phyloP scores from a whole-genome alignment of 2,329 filamentous ascomycete species.

The Cladophialophora bantiana region DNA sequence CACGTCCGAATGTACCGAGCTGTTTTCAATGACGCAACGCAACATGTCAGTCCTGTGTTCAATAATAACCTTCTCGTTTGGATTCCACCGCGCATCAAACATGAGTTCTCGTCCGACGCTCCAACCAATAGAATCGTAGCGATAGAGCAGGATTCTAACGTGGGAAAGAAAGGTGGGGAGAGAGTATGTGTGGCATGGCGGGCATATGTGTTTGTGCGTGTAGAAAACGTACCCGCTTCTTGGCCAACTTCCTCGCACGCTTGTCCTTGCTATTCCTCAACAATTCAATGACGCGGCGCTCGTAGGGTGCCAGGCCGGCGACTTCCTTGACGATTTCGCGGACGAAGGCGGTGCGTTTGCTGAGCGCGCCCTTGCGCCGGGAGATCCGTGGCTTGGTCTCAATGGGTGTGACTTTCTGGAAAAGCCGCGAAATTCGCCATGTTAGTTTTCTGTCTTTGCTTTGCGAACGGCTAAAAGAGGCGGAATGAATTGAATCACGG shows the following conservation, averaged over 20 bases:
- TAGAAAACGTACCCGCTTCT: conserved; percentile 51
- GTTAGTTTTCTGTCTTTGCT: conserved; percentile 19
- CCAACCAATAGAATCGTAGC: background rate
- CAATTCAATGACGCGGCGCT: conserved; percentile 98
- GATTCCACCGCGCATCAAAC: background rate
- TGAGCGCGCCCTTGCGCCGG: conserved; percentile 91
- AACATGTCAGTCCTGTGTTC: conserved; percentile 37
- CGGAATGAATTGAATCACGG: background rate
- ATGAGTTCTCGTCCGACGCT: background rate
- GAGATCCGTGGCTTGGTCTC: conserved; percentile 79
- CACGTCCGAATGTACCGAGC: conserved; percentile 98
- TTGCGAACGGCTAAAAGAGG: background rate
- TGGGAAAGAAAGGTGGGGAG: background rate
- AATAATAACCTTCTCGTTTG: background rate
- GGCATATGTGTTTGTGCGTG: background rate
- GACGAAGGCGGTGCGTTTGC: conserved; percentile 96
- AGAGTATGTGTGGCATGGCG: background rate
- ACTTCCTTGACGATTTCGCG: conserved; percentile 98
- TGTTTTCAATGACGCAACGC: conserved; percentile 48
- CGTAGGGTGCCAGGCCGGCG: conserved; percentile 90
- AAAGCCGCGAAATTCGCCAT: background rate
- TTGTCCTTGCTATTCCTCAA: conserved; percentile 95
- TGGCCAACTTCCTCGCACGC: conserved; percentile 42
- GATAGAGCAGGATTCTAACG: background rate
- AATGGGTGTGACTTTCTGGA: conserved; percentile 82